Base-by-base conservation (phyloP, 1,284 basidiomycete species). In the Trichosporon ovoides region DNA sequence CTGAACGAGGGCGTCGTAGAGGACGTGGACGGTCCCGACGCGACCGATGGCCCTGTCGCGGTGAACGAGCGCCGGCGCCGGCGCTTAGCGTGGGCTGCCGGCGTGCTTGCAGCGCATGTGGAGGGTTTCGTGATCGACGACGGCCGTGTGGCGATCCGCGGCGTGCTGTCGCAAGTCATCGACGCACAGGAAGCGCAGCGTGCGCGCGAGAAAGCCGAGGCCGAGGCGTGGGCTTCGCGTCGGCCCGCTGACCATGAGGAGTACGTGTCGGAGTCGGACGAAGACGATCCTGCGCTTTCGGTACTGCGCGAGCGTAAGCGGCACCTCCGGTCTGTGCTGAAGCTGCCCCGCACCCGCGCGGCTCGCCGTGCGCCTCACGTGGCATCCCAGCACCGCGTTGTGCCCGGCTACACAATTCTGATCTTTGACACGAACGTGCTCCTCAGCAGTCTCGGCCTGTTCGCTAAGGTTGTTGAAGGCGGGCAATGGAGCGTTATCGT, bases 371-470 rank as follows among this genome's bases (percentile, higher is more conserved):
- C 54, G n/a, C 55, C 22, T 49, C 53, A 34, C 49, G 36, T 35
- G 7, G 52, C 37, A 12, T 43, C 38, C 3, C 20, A 28, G 34
- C 62, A 58, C 58, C 58, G 81, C 38, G 82, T 91, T 58, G 79
- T 89, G 7, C 83, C 91, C 0, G 93, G 94, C 1, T 96, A 94
- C 75, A 92, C 91, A 2, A 82, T 88, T 38, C 85, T 98, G 54
- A 86, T 98, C 7, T 81, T 97, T 67, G 94, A 98, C 77, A 98
- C 94, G 52, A 98, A 98, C 78, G 88, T 97, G 59, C 79, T 97
- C 0, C 82, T 97, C 6, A 88, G 89, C 0, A 88, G 88, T 0
- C 79, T 95, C 6, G 76, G 84, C 0, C 80, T 87, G 61, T 82
- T 98, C 61, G 76, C 83, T 2, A 82, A 85, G 12, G 81, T 98